Conservation (phyloP, 176 grass and related monocot species). For the Microstegium vimineum region DNA sequence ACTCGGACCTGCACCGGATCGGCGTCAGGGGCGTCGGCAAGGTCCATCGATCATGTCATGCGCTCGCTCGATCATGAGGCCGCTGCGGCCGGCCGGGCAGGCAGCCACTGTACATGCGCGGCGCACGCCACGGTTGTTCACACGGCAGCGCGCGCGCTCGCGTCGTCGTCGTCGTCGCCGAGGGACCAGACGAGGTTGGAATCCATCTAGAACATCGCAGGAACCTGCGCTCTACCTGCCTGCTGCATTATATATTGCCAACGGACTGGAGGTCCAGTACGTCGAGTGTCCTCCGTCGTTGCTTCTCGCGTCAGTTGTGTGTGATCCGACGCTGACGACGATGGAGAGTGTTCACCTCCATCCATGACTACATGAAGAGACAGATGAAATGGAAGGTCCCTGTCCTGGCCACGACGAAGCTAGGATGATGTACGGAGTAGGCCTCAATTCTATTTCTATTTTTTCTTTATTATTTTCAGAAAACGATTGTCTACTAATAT, state of each 20-base stretch:
- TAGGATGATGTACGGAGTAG: too few species aligned
- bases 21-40: background rate
- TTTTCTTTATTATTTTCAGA: too few species aligned
- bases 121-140: background rate
- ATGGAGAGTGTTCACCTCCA: too few species aligned
- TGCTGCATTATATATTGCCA: background rate
- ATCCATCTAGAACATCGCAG: constrained; percentile 6
- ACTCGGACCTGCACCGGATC: constrained; percentile 16
- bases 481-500: too few species aligned
- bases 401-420: too few species aligned
- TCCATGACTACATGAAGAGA: too few species aligned
- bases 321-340: background rate
- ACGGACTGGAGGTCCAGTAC: too few species aligned
- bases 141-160: background rate
- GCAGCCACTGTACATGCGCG: too few species aligned
- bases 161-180: background rate
- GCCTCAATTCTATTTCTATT: too few species aligned
- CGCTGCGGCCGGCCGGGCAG: too few species aligned
- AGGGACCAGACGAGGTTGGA: background rate
- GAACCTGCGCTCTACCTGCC: background rate
- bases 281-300: too few species aligned
- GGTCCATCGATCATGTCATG: background rate
- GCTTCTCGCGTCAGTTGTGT: background rate
- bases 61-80: background rate
- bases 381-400: too few species aligned